Evolutionary conservation across 805 yeast species (phyloP), one percentile per base, ranked within the genome.

Genomic region (Peterozyma toletana): DNA sequence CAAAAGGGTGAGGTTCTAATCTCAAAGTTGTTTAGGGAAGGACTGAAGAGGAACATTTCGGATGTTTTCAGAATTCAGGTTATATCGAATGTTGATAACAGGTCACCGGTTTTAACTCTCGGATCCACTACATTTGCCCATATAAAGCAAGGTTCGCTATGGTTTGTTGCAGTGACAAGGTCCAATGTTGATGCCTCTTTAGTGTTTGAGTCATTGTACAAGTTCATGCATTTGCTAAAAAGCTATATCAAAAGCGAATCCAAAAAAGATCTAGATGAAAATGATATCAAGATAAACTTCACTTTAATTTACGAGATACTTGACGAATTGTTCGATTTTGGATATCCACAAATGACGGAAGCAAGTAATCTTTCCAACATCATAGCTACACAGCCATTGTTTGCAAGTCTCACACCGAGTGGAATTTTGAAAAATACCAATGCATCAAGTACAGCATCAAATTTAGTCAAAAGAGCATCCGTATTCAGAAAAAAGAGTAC

Each of bases 21-120:
- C 42, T 81, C 93, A 17, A 77, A 85, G 43, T 57, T 86, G 33
- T 82, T 81, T 60, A 73, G 82, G 45, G 88, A 84, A 43, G 87
- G 90, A 2, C 77, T 88, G 44, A 78, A 86, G 52, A 65, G 91
- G 42, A 84, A 84, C 43, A 80, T 90, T 16, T 70, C 93, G 14
- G 97, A 90, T 53, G 86, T 89, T 30, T 91, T 91, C 56, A 75
- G 96, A n/a, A 82, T 89, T 43, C 96, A 91, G 57, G 96, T 91
- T 27, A 87, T 91, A 36, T 70, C 86, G 42, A 75, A 82, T 45
- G 68, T 75, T 3, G 80, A 75, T 17, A 61, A 68, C 40, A 66
- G 80, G 49, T 75, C 87, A 0, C 91, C 93, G 0, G 71, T 85
- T 1, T 65, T 91, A 37, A 93, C 98, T 0, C 64, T 93, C 37